Base-by-base conservation (phyloP, 2,329 filamentous ascomycete species). In the Aspergillus sergii region DNA sequence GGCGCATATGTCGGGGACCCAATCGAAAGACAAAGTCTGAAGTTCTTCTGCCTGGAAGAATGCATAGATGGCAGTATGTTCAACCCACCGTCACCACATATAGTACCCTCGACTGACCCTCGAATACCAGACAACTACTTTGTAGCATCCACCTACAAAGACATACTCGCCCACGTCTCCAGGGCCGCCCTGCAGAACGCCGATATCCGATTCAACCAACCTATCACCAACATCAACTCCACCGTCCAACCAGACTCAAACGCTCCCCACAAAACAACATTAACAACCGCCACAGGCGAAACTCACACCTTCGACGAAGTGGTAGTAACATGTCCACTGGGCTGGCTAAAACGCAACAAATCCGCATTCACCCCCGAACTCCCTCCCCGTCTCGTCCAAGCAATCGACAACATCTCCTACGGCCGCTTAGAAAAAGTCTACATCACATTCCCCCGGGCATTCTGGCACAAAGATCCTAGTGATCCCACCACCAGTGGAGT, bases 361-460 rank as follows among this genome's bases (percentile, higher is more conserved):
- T 61, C 68, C 8, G 75, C 77, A 30, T 86, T 86, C 70, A 69
- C 62, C 2, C 83, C 83, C 1, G 59, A 74, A 0, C 75, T 86
- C 3, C 81, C 83, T 1, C 41, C 68, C 1, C 73, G 76, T 14
- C 73, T 85, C 16, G 69, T 69, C 9, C 69, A 76, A 30, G 83
- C 84, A 26, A 84, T 86, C 53, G 72, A 79, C 51, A 78, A 75
- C 63, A 81, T 83, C 64, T 81, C 79, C 32, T 84, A 82, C 65
- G 82, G 82, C 62, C 72, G 75, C 21, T 70, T 80, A 1, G 82
- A 84, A 68, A 82, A 82, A 63, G 73, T 84, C 21, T 85, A 84
- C 73, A 83, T 93, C 48, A 90, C 85, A 43, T 96, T 96, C 69
- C 88, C 90, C 0, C 81, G 78, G 12, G 88, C 92, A 0, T 96